These are phyloP conservation scores for Beta vulgaris DNA, from an alignment of 148 eudicot species.

Conservation along the genomic window DNA sequence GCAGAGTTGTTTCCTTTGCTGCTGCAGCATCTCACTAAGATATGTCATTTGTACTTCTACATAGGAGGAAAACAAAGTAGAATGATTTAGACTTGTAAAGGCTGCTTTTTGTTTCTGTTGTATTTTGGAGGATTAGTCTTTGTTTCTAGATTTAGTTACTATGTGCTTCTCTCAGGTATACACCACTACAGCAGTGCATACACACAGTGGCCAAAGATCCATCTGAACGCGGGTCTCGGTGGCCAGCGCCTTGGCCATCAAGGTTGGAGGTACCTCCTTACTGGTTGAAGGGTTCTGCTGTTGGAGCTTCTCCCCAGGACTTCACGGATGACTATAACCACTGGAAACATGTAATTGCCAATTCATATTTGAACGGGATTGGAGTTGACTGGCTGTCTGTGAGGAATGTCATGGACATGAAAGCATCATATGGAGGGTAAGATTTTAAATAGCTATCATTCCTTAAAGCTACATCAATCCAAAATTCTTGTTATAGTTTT, in stretches of 20 bases:
- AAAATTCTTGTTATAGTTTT: no score
- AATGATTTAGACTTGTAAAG: not conserved
- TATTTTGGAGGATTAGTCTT: not conserved
- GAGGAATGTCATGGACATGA: conserved; percentile 88
- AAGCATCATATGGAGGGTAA: conserved; percentile 73
- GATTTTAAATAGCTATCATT: no score
- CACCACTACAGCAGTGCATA: conserved; percentile 60
- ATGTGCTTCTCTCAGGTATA: conserved; percentile 42
- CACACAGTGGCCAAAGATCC: conserved; percentile 53
- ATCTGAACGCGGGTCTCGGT: conserved; percentile 53
- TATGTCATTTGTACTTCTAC: not conserved
- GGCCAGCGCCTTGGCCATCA: conserved; percentile 68
- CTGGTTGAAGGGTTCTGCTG: conserved; percentile 55
- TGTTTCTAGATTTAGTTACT: not conserved
- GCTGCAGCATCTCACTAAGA: not conserved
- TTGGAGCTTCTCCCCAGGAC: conserved; percentile 58
- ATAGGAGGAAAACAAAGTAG: not conserved
- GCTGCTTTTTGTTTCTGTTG: conserved; percentile 1
- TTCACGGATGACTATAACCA: conserved; percentile 49
- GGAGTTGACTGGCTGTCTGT: conserved; percentile 62
- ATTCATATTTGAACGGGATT: conserved; percentile 59
- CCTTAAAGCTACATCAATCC: no score
- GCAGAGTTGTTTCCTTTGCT: not conserved
- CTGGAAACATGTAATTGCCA: conserved; percentile 53
- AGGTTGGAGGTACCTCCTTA: conserved; percentile 53